Conservation (phyloP, 768 basidiomycete species). For the Chalciporus chontae region DNA sequence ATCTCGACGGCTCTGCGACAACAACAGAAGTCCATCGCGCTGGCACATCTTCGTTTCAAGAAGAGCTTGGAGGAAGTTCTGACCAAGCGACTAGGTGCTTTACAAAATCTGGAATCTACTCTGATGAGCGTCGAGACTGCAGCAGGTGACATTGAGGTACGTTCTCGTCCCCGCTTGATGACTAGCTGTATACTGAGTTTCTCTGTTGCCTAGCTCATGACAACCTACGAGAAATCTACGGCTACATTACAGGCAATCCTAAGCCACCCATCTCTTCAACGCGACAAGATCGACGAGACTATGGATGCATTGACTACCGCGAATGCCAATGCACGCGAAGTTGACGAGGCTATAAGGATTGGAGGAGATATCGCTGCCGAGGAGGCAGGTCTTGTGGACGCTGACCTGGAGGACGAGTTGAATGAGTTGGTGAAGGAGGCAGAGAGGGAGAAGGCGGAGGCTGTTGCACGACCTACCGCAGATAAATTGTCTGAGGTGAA, state of each 20-base stretch:
- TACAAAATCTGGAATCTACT: conserved; percentile 73
- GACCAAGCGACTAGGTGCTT: conserved; percentile 66
- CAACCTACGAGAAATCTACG: conserved; percentile 80
- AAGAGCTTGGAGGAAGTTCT: conserved; percentile 80
- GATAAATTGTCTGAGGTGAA: conserved; percentile 20
- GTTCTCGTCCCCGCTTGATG: conserved; percentile 10
- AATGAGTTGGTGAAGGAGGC: conserved; percentile 48
- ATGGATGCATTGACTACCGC: conserved; percentile 86
- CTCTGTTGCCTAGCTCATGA: conserved; percentile 63
- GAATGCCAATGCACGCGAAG: conserved; percentile 75
- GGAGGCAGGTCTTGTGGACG: conserved; percentile 44
- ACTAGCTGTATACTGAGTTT: background rate
- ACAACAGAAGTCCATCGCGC: conserved; percentile 69
- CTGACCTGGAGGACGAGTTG: conserved; percentile 65
- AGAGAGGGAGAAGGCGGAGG: conserved; percentile 37
- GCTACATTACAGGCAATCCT: conserved; percentile 73
- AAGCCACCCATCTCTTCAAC: conserved; percentile 73
- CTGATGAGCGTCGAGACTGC: conserved; percentile 82
- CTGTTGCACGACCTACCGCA: conserved; percentile 23
- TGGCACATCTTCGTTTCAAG: conserved; percentile 74
- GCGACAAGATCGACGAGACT: conserved; percentile 78
- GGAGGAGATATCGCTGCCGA: conserved; percentile 61
- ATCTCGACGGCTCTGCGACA: conserved; percentile 62
- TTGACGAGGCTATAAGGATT: conserved; percentile 72
- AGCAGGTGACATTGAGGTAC: conserved; percentile 84